Conservation (phyloP, 2,329 filamentous ascomycete species). For the Xylaria multiplex region DNA sequence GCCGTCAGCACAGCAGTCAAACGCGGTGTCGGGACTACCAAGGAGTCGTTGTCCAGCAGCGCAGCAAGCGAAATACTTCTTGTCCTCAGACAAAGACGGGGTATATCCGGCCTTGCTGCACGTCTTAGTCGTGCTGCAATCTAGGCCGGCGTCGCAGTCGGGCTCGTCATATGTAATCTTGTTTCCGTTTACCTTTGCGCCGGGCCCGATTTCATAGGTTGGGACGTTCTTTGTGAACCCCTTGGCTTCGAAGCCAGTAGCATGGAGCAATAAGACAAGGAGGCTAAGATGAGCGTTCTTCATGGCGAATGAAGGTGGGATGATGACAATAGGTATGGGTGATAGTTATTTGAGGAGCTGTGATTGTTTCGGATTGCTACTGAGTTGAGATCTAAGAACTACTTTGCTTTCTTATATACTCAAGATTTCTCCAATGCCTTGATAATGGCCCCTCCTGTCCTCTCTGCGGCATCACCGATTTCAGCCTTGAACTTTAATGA, state of each 20-base stretch:
- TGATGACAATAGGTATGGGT: background rate
- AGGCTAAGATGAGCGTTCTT: slow-evolving; percentile 26
- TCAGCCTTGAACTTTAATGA: slow-evolving; percentile 13
- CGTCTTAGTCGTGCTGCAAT: slow-evolving; percentile 19
- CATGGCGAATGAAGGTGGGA: slow-evolving; percentile 17
- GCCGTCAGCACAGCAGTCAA: slow-evolving; percentile 34
- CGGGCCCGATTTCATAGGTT: slow-evolving; percentile 29
- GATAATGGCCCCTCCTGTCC: background rate
- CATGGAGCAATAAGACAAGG: slow-evolving; percentile 18
- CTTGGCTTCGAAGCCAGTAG: slow-evolving; percentile 20
- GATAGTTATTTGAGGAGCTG: background rate
- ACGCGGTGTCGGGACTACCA: slow-evolving; percentile 27
- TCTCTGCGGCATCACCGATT: background rate
- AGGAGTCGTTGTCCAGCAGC: slow-evolving; percentile 28
- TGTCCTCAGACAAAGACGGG: slow-evolving; percentile 25
- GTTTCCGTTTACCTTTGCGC: slow-evolving; percentile 21
- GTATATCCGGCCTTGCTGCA: slow-evolving; percentile 25
- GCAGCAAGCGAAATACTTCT: slow-evolving; percentile 35
- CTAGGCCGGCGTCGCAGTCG: slow-evolving; percentile 20
- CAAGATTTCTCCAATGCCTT: background rate
- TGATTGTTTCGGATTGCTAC: background rate
- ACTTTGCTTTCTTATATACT: slow-evolving; percentile 23
- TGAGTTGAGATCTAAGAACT: background rate
- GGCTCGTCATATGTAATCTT: slow-evolving; percentile 28
- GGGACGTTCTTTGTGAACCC: slow-evolving; percentile 24